phyloP scores from a whole-genome alignment of 441 rosid genomes.

The Manihot esculenta region DNA sequence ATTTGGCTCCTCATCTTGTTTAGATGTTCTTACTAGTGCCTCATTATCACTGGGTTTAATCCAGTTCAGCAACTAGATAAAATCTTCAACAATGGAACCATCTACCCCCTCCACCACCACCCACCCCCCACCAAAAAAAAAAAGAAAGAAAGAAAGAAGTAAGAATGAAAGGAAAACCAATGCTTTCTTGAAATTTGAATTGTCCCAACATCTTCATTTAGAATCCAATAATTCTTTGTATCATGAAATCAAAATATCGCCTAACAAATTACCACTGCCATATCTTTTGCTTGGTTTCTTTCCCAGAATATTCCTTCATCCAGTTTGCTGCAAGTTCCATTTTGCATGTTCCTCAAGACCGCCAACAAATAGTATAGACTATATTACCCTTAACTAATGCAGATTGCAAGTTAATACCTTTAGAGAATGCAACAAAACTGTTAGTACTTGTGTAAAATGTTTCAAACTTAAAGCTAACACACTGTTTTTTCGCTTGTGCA shows the following conservation, averaged over 20 bases:
- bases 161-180: not conserved
- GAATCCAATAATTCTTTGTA: not conserved
- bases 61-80: not conserved
- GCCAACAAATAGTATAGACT: not conserved
- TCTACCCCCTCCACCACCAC: not conserved
- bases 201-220: not conserved
- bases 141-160: too few relatives aligned
- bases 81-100: not conserved
- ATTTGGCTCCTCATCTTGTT: conserved; percentile 1
- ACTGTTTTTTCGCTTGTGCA: too few relatives aligned
- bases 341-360: not conserved
- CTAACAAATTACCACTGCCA: not conserved
- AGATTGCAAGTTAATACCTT: not conserved
- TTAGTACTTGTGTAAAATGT: not conserved
- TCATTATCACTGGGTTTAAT: not conserved
- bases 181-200: not conserved
- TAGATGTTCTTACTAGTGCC: not conserved
- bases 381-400: not conserved
- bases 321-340: conserved; percentile 7
- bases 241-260: not conserved
- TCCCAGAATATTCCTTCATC: not conserved
- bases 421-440: not conserved
- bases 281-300: not conserved
- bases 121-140: too few relatives aligned
- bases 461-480: not conserved